Conservation (phyloP, 129 eudicot genomes). For the Mikania micrantha region DNA sequence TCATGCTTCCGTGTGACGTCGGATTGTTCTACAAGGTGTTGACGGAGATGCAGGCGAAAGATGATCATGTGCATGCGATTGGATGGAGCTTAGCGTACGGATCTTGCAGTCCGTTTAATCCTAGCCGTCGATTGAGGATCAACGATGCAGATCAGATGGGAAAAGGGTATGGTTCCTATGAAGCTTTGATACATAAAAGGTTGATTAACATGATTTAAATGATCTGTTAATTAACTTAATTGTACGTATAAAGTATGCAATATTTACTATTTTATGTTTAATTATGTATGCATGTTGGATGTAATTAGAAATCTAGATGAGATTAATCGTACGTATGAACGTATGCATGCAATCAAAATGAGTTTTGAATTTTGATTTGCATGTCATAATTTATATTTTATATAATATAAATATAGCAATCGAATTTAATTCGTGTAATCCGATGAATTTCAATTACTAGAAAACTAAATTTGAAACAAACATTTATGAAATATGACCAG, state of each 20-base stretch:
- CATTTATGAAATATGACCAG: too few species aligned
- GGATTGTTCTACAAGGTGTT: conserved; percentile 48
- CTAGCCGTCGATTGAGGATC: conserved; percentile 30
- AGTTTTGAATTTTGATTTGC: conserved; percentile 1
- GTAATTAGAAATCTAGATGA: background rate
- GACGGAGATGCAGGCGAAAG: conserved; percentile 46
- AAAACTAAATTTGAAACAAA: too few species aligned
- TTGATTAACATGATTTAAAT: conserved; percentile 35
- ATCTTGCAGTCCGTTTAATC: conserved; percentile 46
- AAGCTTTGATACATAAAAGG: conserved; percentile 30
- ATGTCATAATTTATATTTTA: background rate
- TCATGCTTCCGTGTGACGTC: conserved; percentile 67
- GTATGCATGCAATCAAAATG: conserved; percentile 2
- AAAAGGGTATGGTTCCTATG: conserved; percentile 36
- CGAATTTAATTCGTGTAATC: too few species aligned
- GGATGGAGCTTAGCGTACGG: conserved; percentile 24
- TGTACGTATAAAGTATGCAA: too few species aligned
- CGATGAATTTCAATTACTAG: too few species aligned
- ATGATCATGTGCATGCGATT: conserved; percentile 9
- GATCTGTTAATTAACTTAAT: too few species aligned
- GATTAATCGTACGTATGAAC: background rate
- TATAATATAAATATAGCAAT: too few species aligned
- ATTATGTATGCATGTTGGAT: background rate
- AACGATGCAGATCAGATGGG: conserved; percentile 21
- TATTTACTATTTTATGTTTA: background rate